These are phyloP conservation scores for Hyaloscypha hepaticicola DNA, from an alignment of 495 filamentous ascomycete species.

Conservation along the genomic window DNA sequence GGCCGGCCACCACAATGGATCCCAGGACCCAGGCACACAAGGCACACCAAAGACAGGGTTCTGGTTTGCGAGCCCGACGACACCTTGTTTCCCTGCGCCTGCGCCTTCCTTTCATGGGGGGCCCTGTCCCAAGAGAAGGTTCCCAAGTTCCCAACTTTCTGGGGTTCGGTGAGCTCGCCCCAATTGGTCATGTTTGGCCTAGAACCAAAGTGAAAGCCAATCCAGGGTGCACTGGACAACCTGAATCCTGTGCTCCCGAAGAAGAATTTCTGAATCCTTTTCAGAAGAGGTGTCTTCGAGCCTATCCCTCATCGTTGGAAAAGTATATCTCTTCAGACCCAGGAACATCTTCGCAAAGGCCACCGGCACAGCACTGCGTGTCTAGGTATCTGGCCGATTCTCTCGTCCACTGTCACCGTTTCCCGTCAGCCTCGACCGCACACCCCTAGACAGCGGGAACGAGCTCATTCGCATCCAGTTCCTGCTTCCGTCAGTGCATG, in stretches of 20 bases:
- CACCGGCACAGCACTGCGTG: not conserved
- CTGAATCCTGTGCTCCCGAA: slow-evolving; percentile 15
- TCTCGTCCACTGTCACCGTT: not conserved
- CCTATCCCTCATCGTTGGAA: slow-evolving; percentile 2
- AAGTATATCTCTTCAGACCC: slow-evolving; percentile 1
- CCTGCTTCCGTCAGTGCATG: slow-evolving; percentile 28
- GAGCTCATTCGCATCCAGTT: slow-evolving; percentile 13
- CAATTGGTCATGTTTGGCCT: slow-evolving; percentile 6
- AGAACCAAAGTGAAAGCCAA: not conserved
- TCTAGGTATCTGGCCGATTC: not conserved
- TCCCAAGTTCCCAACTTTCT: not conserved
- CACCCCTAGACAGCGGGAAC: not conserved
- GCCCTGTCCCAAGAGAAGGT: not conserved
- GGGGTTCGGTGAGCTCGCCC: not conserved
- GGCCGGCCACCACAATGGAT: no score
- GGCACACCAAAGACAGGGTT: not conserved
- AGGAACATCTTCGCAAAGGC: not conserved
- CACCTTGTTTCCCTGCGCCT: not conserved
- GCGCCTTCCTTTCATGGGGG: not conserved
- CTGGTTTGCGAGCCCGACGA: not conserved
- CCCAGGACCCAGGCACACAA: not conserved
- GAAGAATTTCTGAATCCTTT: slow-evolving; percentile 1
- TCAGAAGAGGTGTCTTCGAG: not conserved
- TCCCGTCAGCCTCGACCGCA: not conserved
- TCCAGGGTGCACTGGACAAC: slow-evolving; percentile 18